These are phyloP conservation scores for Geoglossum cookeanum DNA, from an alignment of 2,329 filamentous ascomycete species.

Conservation along the genomic window DNA sequence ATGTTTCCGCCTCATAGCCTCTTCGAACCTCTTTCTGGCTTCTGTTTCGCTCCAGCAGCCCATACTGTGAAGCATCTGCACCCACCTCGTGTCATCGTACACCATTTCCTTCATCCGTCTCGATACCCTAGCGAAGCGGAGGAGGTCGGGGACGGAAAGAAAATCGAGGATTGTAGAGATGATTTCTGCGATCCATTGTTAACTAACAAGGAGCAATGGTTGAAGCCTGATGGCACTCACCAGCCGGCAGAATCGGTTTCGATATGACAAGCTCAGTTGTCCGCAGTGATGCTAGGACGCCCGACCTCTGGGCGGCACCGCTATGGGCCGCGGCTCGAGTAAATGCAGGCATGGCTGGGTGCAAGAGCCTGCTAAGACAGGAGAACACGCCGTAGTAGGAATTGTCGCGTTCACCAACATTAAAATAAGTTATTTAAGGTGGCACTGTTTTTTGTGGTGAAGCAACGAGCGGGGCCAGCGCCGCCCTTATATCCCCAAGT, in stretches of 20 bases:
- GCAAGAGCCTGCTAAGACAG: background rate
- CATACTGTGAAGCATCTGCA: conserved; percentile 68
- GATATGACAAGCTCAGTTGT: conserved; percentile 62
- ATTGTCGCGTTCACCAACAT: background rate
- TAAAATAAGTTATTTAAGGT: background rate
- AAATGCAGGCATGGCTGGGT: background rate
- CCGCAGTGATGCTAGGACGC: conserved; percentile 45
- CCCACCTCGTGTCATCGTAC: conserved; percentile 94
- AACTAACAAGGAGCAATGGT: background rate
- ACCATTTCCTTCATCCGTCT: conserved; percentile 91
- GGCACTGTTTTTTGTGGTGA: too few species aligned
- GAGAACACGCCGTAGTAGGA: background rate
- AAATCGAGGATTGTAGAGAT: conserved; percentile 77
- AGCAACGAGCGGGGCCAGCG: too few species aligned
- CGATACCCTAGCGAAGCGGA: conserved; percentile 69
- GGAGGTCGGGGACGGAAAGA: conserved; percentile 65
- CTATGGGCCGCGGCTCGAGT: background rate
- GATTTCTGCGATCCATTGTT: conserved; percentile 40
- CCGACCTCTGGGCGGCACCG: background rate
- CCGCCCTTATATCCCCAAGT: too few species aligned
- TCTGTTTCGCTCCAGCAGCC: conserved; percentile 82
- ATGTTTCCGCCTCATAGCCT: conserved; percentile 31
- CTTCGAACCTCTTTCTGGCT: conserved; percentile 63
- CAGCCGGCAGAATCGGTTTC: conserved; percentile 65
- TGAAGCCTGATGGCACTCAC: conserved; percentile 26